A percentile compares a stretch with the other conserved stretches of the same genome.
Evolutionary conservation across 2,329 filamentous ascomycete genomes (phyloP).

Genomic region (Fusarium sp.): DNA sequence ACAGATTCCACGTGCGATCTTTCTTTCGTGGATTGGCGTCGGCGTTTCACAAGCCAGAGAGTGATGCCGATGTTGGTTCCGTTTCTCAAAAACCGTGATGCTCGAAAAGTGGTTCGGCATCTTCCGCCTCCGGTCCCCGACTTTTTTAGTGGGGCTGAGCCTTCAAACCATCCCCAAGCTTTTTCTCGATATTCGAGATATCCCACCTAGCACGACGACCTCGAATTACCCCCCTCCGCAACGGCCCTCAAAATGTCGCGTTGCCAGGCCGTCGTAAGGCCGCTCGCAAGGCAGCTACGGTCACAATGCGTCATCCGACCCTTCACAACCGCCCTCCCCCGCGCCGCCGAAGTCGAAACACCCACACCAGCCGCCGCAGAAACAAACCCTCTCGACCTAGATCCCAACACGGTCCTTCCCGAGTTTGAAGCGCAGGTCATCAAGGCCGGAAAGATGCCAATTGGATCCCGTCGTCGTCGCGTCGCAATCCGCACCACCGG

Average conservation of each 20-base stretch:
- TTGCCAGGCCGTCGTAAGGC: conserved; percentile 65
- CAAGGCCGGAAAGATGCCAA: conserved; percentile 70
- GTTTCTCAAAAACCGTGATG: conserved; percentile 42
- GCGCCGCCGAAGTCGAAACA: conserved; percentile 43
- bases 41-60: not conserved
- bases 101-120: conserved; percentile 41
- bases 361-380: not conserved
- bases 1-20: not conserved
- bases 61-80: conserved; percentile 19
- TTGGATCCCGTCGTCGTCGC: conserved; percentile 86
- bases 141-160: conserved; percentile 43
- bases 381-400: conserved; percentile 55
- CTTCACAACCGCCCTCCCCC: conserved; percentile 48
- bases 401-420: conserved; percentile 73
- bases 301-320: conserved; percentile 50
- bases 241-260: conserved; percentile 59
- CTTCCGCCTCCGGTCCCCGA: conserved; percentile 42
- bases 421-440: conserved; percentile 69
- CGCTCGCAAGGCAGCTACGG: conserved; percentile 62
- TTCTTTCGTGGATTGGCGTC: conserved; percentile 19
- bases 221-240: not conserved
- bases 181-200: conserved; percentile 39
- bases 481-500: conserved; percentile 69
- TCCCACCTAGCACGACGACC: not conserved
- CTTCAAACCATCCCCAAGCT: conserved; percentile 39